phyloP scores from a whole-genome alignment of 2,329 filamentous ascomycete species.

The Colletotrichum ledebouriae region DNA sequence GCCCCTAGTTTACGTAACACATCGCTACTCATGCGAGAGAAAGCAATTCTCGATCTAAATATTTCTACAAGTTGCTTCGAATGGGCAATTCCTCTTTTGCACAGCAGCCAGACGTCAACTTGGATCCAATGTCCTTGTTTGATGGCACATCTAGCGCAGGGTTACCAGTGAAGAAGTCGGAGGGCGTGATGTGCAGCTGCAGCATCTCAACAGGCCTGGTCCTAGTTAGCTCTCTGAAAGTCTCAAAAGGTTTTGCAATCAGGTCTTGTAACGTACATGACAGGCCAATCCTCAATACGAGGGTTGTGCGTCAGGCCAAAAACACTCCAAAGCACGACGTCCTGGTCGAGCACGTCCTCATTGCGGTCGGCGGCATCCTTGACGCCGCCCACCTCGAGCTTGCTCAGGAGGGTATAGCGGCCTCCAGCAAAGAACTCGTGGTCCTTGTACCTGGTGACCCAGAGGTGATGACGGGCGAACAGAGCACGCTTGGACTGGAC shows the following conservation, averaged over 20 bases:
- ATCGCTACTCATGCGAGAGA: slow-evolving; percentile 19
- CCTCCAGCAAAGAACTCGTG: slow-evolving; percentile 50
- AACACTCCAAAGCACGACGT: slow-evolving; percentile 63
- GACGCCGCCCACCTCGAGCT: slow-evolving; percentile 43
- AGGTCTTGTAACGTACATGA: slow-evolving; percentile 62
- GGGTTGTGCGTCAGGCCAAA: slow-evolving; percentile 68
- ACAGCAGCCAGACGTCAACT: slow-evolving; percentile 36
- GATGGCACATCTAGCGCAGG: slow-evolving; percentile 62
- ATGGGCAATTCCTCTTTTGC: slow-evolving; percentile 10
- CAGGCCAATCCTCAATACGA: slow-evolving; percentile 69
- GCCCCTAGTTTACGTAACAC: background rate
- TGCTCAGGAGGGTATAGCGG: slow-evolving; percentile 53
- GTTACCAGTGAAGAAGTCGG: slow-evolving; percentile 63
- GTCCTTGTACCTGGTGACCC: slow-evolving; percentile 48
- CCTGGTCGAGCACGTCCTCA: slow-evolving; percentile 63
- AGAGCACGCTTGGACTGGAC: slow-evolving; percentile 45
- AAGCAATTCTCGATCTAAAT: background rate
- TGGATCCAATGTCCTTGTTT: slow-evolving; percentile 46
- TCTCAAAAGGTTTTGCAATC: background rate
- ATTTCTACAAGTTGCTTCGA: slow-evolving; percentile 30
- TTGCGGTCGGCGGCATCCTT: slow-evolving; percentile 50
- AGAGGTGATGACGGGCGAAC: slow-evolving; percentile 48
- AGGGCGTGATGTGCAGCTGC: slow-evolving; percentile 59
- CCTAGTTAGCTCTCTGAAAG: background rate
- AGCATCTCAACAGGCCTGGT: slow-evolving; percentile 67